These are phyloP conservation scores for Hanseniaspora guilliermondii DNA, from an alignment of 805 yeast species.

Conservation along the genomic window DNA sequence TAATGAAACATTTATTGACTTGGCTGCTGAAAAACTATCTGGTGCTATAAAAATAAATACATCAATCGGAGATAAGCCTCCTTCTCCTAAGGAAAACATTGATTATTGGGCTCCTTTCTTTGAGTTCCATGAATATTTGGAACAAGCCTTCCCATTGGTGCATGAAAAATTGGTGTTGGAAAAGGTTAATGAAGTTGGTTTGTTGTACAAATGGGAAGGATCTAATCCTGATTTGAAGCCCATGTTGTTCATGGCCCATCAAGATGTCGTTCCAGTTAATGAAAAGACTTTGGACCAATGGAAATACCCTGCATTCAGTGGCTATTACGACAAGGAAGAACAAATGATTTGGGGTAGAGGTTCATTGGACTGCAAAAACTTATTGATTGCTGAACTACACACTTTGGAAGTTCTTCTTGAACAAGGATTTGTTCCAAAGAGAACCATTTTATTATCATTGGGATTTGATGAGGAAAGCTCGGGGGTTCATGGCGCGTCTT, in stretches of 20 bases:
- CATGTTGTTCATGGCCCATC: constrained; percentile 61
- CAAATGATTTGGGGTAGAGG: constrained; percentile 65
- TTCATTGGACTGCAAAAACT: constrained; percentile 59
- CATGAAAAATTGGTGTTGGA: constrained; percentile 37
- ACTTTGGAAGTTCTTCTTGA: constrained; percentile 45
- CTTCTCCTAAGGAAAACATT: constrained; percentile 24
- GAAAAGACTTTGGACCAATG: constrained; percentile 45
- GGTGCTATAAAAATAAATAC: constrained; percentile 58
- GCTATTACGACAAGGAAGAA: constrained; percentile 48
- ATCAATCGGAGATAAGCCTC: constrained; percentile 43
- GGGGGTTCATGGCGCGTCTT: constrained; percentile 50
- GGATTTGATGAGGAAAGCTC: constrained; percentile 74
- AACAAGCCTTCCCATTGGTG: constrained; percentile 44
- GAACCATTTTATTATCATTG: constrained; percentile 52
- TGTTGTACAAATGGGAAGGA: constrained; percentile 58
- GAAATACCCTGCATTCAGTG: constrained; percentile 56
- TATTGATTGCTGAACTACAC: constrained; percentile 53
- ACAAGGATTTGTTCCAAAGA: constrained; percentile 42
- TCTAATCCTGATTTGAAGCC: constrained; percentile 44
- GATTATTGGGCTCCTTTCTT: constrained; percentile 37
- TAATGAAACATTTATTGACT: constrained; percentile 29
- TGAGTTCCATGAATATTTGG: constrained; percentile 42
- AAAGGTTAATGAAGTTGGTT: constrained; percentile 50
- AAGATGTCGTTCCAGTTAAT: constrained; percentile 74
- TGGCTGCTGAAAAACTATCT: constrained; percentile 36